Percentiles rank a stretch among this genome's conserved stretches.
Conservation (phyloP, 257 asterid species). For the Avicennia marina region DNA sequence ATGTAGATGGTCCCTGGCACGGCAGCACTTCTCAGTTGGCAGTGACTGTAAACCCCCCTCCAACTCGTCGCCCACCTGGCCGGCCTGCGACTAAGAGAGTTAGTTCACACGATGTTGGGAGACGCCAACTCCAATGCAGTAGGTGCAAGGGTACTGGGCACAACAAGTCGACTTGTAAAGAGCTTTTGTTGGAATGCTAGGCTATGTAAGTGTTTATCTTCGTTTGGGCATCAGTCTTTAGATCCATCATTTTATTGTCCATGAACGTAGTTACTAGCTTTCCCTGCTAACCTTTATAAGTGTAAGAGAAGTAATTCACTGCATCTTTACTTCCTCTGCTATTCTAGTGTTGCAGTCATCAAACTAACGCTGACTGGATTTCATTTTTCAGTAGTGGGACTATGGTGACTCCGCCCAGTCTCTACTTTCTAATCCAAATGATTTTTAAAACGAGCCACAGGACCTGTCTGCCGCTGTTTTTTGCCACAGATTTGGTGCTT, state of each 20-base stretch:
- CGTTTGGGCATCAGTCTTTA: conserved; percentile 8
- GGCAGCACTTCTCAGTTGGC: conserved; percentile 39
- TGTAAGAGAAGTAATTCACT: conserved; percentile 8
- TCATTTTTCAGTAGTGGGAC: no score
- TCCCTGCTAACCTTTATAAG: conserved; percentile 20
- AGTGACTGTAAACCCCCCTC: conserved; percentile 84
- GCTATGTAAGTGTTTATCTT: conserved; percentile 23
- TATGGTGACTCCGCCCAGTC: no score
- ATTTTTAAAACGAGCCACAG: no score
- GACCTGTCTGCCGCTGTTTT: no score
- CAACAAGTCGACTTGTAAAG: conserved; percentile 93
- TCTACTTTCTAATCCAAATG: no score
- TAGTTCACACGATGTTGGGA: conserved; percentile 56
- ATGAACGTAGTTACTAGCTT: conserved; percentile 10
- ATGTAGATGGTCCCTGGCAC: conserved; percentile 38
- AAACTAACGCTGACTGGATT: no score
- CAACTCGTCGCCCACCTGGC: conserved; percentile 94
- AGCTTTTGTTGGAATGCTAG: conserved; percentile 57
- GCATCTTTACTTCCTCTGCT: neutral
- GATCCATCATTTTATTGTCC: conserved; percentile 8
- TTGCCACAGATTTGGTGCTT: no score
- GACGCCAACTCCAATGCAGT: conserved; percentile 88
- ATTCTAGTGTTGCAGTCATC: neutral
- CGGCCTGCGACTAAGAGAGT: conserved; percentile 73
- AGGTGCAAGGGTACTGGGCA: conserved; percentile 94